Conservation (phyloP, 139 green algal genomes). For the Chlamydomonas applanata region DNA sequence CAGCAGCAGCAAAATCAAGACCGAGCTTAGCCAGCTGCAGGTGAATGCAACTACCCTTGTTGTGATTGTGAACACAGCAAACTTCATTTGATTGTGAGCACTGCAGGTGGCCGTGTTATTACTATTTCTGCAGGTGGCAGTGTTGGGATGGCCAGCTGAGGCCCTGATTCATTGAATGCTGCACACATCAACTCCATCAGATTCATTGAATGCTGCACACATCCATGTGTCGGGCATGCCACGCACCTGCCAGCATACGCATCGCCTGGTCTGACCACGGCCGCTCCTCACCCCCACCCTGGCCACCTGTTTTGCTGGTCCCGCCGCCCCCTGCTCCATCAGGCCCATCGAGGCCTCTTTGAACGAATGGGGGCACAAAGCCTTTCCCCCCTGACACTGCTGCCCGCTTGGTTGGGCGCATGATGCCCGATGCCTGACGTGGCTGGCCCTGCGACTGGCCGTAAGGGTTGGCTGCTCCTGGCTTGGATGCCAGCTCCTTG, state of each 20-base stretch:
- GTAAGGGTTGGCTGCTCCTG: slow-evolving; percentile 20
- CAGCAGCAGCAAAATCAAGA: background rate
- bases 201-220: background rate
- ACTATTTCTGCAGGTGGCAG: background rate
- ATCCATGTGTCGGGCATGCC: background rate
- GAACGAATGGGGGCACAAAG: slow-evolving; percentile 75
- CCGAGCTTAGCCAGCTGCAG: background rate
- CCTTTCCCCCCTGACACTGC: slow-evolving; percentile 1
- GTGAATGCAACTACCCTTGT: no score
- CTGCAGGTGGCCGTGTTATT: background rate
- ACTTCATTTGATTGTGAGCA: background rate
- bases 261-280: slow-evolving; percentile 52
- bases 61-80: background rate
- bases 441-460: background rate
- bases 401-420: slow-evolving; percentile 4
- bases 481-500: slow-evolving; percentile 44
- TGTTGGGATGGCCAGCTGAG: no score
- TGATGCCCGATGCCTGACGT: slow-evolving; percentile 3
- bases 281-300: slow-evolving; percentile 34
- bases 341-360: slow-evolving; percentile 37
- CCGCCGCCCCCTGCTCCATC: slow-evolving; percentile 2
- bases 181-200: background rate
- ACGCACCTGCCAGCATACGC: slow-evolving; percentile 60
- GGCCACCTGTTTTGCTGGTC: slow-evolving; percentile 4
- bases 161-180: no score